These are phyloP conservation scores for Actinomortierella wolfii DNA, from an alignment of 371 early-diverging fungal genomes.

Conservation along the genomic window DNA sequence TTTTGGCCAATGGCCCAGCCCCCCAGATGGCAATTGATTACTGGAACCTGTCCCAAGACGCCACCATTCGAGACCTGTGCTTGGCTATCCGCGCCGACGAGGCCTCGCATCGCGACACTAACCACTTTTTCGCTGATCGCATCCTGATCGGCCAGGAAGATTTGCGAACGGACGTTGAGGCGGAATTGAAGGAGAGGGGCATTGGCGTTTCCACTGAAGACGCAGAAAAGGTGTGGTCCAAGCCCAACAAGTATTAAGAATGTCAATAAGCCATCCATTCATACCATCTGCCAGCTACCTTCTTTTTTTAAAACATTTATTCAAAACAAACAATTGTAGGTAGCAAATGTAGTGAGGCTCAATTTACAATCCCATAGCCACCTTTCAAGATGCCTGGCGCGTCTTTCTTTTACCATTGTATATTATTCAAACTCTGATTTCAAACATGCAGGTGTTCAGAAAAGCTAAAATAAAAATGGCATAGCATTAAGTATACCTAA, in stretches of 20 bases:
- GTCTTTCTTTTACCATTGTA: too few species aligned
- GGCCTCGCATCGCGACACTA: slow-evolving; percentile 93
- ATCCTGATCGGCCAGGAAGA: slow-evolving; percentile 38
- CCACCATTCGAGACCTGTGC: slow-evolving; percentile 92
- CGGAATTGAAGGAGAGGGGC: slow-evolving; percentile 28
- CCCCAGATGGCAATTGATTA: slow-evolving; percentile 89
- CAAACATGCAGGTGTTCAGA: too few species aligned
- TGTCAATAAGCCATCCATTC: not conserved
- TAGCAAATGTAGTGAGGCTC: not conserved
- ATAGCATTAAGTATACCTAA: too few species aligned
- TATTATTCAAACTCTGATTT: too few species aligned
- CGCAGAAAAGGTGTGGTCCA: slow-evolving; percentile 38
- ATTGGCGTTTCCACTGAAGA: slow-evolving; percentile 26
- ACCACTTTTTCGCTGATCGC: slow-evolving; percentile 87
- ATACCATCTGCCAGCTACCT: not conserved
- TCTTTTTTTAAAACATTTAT: not conserved
- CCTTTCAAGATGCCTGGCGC: too few species aligned
- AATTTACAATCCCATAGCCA: too few species aligned
- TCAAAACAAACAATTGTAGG: too few species aligned
- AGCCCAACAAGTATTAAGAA: slow-evolving; percentile 32
- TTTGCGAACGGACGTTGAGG: slow-evolving; percentile 28
- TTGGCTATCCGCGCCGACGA: slow-evolving; percentile 96
- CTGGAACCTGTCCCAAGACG: slow-evolving; percentile 84
- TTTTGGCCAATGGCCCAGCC: slow-evolving; percentile 70
- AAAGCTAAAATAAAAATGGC: too few species aligned